These are phyloP conservation scores for Aspergillus quadricinctus DNA, from an alignment of 2,329 filamentous ascomycete genomes.

Conservation along the genomic window DNA sequence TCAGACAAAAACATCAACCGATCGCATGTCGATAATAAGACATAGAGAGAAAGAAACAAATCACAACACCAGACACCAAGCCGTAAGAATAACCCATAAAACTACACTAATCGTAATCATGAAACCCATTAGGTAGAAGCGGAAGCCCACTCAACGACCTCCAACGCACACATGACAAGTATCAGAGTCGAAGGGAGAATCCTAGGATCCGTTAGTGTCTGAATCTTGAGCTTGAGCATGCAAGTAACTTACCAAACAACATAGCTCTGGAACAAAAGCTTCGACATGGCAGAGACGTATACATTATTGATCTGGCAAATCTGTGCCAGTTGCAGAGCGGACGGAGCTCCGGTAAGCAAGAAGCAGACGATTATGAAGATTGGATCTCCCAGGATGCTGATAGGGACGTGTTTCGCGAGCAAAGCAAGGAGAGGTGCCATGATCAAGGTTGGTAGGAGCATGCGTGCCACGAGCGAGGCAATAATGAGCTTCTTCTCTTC, in stretches of 20 bases:
- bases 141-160: slow-evolving; percentile 83
- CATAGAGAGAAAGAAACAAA: background rate
- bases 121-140: slow-evolving; percentile 11
- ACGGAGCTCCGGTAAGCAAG: slow-evolving; percentile 88
- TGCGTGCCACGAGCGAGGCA: slow-evolving; percentile 80
- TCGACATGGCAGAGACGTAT: slow-evolving; percentile 91
- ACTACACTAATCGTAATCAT: background rate
- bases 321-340: slow-evolving; percentile 88
- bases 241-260: slow-evolving; percentile 73
- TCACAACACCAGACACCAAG: slow-evolving; percentile 1
- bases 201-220: slow-evolving; percentile 44
- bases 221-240: background rate
- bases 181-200: slow-evolving; percentile 90
- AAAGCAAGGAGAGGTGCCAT: slow-evolving; percentile 89
- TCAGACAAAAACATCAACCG: background rate
- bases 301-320: slow-evolving; percentile 98
- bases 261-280: slow-evolving; percentile 90
- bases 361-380: slow-evolving; percentile 99
- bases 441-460: slow-evolving; percentile 84
- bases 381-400: slow-evolving; percentile 93
- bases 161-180: slow-evolving; percentile 84
- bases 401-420: slow-evolving; percentile 80
- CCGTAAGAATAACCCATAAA: background rate
- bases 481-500: slow-evolving; percentile 74
- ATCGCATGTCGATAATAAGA: background rate